Base-by-base conservation (phyloP, 2,329 filamentous ascomycete genomes). In the Metarhizium humberi region DNA sequence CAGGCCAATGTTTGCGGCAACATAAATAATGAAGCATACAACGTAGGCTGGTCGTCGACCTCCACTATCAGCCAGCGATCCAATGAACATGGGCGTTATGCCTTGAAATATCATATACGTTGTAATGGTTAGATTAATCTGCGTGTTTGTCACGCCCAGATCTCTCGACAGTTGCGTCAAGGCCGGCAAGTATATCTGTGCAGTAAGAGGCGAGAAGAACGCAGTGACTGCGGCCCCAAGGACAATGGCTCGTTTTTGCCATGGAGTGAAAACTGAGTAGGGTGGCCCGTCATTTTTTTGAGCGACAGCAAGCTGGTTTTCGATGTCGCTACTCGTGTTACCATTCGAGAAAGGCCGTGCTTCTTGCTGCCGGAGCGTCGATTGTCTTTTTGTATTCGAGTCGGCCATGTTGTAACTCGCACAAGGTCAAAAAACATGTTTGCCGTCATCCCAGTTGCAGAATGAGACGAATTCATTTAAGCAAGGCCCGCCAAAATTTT, bases 31-130 rank as follows among this genome's bases (percentile, higher is more conserved):
- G 58, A 82, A 83, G 58, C 75, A 77, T 29, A 78, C 54, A 0
- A 82, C 59, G 58, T 81, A 84, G 1, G 77, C 77, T 0, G 79
- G 79, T 5, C 80, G 70, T 40, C 80, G 71, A 2, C 82, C 81
- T 2, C 72, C 69, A 2, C 66, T 73, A 61, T 85, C 82, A 1
- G 81, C 78, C 38, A 85, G 67, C 3, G 76, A 76, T 0, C 79
- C 81, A 45, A 82, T 69, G 55, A 84, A 76, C 60, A 77, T 77
- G 29, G 82, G 82, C 1, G 78, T 75, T 13, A 86, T 67, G 20
- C 78, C 82, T 69, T 85, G 82, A 40, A 85, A 77, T 51, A 85
- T 75, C 76, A 80, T 77, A 61, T 81, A 81, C 1, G 76, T 78
- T 2, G 78, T 80, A 45, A 81, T 67, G 6, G 76, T 79, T 40